Conservation (phyloP, 495 filamentous ascomycete species). For the Daldinia caldariorum region DNA sequence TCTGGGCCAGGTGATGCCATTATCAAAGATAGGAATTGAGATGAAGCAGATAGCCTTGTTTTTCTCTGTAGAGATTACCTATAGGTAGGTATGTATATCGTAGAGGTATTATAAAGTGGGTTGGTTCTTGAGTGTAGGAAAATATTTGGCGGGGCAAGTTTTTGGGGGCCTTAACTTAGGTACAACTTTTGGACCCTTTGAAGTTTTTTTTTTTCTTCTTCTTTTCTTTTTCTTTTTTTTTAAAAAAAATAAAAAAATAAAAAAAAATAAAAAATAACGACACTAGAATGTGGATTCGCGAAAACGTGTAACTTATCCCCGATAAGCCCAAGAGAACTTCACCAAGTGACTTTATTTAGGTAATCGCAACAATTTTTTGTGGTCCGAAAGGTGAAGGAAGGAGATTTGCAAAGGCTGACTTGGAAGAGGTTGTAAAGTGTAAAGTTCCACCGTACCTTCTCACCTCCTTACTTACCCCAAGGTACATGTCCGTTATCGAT, state of each 20-base stretch:
- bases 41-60: slow-evolving; percentile 22
- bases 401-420: slow-evolving; percentile 13
- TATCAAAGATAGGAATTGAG: slow-evolving; percentile 21
- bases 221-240: too few species aligned
- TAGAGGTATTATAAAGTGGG: slow-evolving; percentile 21
- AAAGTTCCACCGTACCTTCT: background rate
- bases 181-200: background rate
- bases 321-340: background rate
- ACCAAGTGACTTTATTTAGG: background rate
- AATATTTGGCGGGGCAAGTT: slow-evolving; percentile 48
- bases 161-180: background rate
- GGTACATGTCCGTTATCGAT: background rate
- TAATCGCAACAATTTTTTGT: background rate
- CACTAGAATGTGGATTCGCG: background rate
- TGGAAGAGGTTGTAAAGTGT: background rate
- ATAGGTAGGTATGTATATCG: slow-evolving; percentile 35
- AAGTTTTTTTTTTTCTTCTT: too few species aligned
- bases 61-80: slow-evolving; percentile 31
- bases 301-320: background rate
- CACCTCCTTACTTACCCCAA: too few species aligned
- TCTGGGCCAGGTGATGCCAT: slow-evolving; percentile 53
- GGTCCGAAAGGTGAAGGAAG: background rate
- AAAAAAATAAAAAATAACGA: too few species aligned
- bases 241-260: too few species aligned
- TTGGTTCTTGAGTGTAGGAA: slow-evolving; percentile 28